Evolutionary conservation across 208 protist species (phyloP).

Genomic region (Trypanosoma cruzi): DNA sequence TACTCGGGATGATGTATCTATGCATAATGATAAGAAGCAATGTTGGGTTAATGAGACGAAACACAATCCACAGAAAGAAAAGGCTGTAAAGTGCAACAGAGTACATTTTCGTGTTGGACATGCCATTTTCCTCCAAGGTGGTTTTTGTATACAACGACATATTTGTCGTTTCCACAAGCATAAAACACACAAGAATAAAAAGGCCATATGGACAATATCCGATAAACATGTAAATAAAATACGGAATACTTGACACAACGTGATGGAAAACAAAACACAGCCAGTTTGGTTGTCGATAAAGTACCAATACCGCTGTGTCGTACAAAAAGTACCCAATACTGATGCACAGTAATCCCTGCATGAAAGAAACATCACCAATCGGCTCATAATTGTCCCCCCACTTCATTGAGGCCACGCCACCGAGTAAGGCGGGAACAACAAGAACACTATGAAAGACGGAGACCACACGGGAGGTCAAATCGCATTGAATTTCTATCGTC

Average conservation of each 20-base stretch:
- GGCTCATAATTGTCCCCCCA: slow-evolving; percentile 42
- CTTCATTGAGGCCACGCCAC: slow-evolving; percentile 35
- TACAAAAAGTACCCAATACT: slow-evolving; percentile 49
- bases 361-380: slow-evolving; percentile 29
- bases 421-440: slow-evolving; percentile 38
- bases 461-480: slow-evolving; percentile 44
- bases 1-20: slow-evolving; percentile 28
- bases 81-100: slow-evolving; percentile 33
- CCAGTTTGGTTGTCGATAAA: slow-evolving; percentile 42
- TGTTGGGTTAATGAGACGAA: slow-evolving; percentile 43
- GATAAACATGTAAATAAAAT: slow-evolving; percentile 45
- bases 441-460: slow-evolving; percentile 45
- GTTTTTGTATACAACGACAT: slow-evolving; percentile 35
- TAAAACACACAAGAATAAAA: slow-evolving; percentile 44
- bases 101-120: slow-evolving; percentile 22
- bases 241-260: slow-evolving; percentile 43
- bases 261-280: slow-evolving; percentile 41
- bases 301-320: slow-evolving; percentile 35
- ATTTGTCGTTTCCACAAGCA: slow-evolving; percentile 65
- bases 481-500: slow-evolving; percentile 23
- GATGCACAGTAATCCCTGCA: slow-evolving; percentile 39
- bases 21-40: slow-evolving; percentile 35
- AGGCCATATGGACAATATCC: slow-evolving; percentile 37
- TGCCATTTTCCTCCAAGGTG: slow-evolving; percentile 41
- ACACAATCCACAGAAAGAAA: slow-evolving; percentile 41